These are phyloP conservation scores for Cryptococcus wingfieldii DNA, from an alignment of 1,284 basidiomycete genomes.

Conservation along the genomic window DNA sequence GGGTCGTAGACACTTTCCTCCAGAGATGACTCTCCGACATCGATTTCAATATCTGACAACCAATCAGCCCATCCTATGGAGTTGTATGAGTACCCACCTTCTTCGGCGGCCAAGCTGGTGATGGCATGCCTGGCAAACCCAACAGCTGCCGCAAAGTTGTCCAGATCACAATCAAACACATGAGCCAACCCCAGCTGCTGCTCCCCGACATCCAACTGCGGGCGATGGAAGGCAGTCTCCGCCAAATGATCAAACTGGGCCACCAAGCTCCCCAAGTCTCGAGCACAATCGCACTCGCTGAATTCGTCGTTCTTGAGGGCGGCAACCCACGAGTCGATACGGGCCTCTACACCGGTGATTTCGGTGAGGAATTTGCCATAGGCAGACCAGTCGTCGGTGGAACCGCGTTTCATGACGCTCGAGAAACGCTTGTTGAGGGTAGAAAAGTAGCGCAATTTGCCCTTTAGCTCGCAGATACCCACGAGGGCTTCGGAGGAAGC, in stretches of 20 bases:
- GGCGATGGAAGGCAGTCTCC: conserved; percentile 74
- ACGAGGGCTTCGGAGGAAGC: conserved; percentile 74
- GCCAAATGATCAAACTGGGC: conserved; percentile 86
- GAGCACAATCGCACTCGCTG: conserved; percentile 84
- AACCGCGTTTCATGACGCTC: conserved; percentile 69
- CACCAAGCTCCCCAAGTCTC: conserved; percentile 78
- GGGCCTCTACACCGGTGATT: conserved; percentile 79
- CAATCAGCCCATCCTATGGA: conserved; percentile 4
- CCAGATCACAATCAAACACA: conserved; percentile 80
- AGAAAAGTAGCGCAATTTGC: conserved; percentile 70
- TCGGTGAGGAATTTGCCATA: conserved; percentile 81
- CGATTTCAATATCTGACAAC: conserved; percentile 61
- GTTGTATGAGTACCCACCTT: conserved; percentile 55
- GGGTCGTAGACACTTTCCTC: conserved; percentile 71
- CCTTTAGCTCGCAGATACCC: conserved; percentile 84
- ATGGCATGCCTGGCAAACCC: conserved; percentile 81
- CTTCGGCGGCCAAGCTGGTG: conserved; percentile 65
- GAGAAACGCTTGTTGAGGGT: conserved; percentile 82
- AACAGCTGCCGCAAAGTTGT: conserved; percentile 84
- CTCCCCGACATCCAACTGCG: conserved; percentile 80
- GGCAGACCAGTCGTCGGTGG: conserved; percentile 74
- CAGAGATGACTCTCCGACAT: conserved; percentile 68
- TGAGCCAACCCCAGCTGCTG: conserved; percentile 76
- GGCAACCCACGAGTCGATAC: conserved; percentile 85
- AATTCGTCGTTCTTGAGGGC: conserved; percentile 81